Base-by-base conservation (phyloP, 371 early-diverging fungal genomes). In the Rhizopus sp. region DNA sequence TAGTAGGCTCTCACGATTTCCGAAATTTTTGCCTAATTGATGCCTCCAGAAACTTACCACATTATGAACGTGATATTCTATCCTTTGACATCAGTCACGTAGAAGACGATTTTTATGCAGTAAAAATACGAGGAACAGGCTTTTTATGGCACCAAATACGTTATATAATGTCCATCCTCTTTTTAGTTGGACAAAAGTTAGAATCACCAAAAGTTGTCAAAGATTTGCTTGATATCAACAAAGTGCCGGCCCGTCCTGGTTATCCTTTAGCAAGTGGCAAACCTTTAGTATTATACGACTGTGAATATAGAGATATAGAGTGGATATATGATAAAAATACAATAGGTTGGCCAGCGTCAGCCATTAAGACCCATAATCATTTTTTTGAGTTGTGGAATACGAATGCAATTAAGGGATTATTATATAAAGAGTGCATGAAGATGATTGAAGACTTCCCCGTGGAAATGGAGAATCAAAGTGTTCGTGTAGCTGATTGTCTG, bases 141-240 rank as follows among this genome's bases (percentile, higher is more conserved):
- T 98, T 97, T 61, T 73, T 98, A 42, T 97, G 95, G 96, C 97
- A 97, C 76, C 97, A 96, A 73, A 95, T 98, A 34, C 89, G 98
- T 35, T 95, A 93, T 72, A 95, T 97, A 85, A 93, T 95, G 89
- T 88, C 93, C 0, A 74, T 96, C 5, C 67, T 98, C 37, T 90
- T 96, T 56, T 72, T 91, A 46, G 86, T 96, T 4, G 98, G 98
- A 4, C 72, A 73, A 64, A 65, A 54, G 12, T 51, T 64, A 49
- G 82, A 77, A 44, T 40, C 59, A 32, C 74, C 80, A 17, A 70
- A 68, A 41, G 60, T 72, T 16, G 53, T 71, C 13, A 48, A 67
- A 29, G 59, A 70, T 33, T 52, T 84, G 44, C 48, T 79, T 47
- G 65, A 75, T 54, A 47, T 72, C 16, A 37, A 47, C 40, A 69